Evolutionary conservation across 768 basidiomycete species (phyloP).

Genomic region (Russula brevipes): DNA sequence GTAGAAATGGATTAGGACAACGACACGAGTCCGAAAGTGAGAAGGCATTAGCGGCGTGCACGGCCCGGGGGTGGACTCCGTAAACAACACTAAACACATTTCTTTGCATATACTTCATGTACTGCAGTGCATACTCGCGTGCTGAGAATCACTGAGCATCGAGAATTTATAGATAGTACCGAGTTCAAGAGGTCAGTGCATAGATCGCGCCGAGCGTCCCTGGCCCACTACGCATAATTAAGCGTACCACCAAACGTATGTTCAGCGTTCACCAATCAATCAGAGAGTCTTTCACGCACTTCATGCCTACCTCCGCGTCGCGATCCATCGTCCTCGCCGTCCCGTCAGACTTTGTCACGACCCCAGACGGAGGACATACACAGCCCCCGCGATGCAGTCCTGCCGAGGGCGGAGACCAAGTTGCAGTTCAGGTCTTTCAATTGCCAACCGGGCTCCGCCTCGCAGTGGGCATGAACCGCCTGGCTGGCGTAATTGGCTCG

Average conservation of each 20-base stretch:
- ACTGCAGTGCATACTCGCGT: neutral
- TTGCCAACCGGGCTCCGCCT: neutral
- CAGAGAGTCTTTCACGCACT: neutral
- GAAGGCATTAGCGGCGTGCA: too few relatives aligned
- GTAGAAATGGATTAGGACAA: too few relatives aligned
- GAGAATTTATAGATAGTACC: neutral
- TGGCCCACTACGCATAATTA: neutral
- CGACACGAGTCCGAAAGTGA: too few relatives aligned
- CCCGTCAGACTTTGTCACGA: conserved; percentile 28
- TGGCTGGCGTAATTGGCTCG: conserved; percentile 12
- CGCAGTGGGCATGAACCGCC: conserved; percentile 23
- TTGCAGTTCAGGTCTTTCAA: conserved; percentile 19
- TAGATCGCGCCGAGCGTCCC: neutral
- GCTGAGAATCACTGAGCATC: neutral
- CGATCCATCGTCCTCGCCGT: conserved; percentile 75
- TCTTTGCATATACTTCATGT: too few relatives aligned
- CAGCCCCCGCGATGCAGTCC: conserved; percentile 16
- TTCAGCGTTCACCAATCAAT: too few relatives aligned
- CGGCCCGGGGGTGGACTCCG: too few relatives aligned
- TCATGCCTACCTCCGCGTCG: conserved; percentile 56
- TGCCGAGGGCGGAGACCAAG: conserved; percentile 15
- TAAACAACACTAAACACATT: too few relatives aligned
- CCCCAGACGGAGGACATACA: conserved; percentile 24
- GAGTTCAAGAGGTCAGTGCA: neutral
- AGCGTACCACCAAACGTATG: neutral